Percentiles rank a stretch among this genome's conserved stretches.
These are phyloP conservation scores for Agroathelia rolfsii DNA, from an alignment of 1,284 basidiomycete species.

Conservation along the genomic window DNA sequence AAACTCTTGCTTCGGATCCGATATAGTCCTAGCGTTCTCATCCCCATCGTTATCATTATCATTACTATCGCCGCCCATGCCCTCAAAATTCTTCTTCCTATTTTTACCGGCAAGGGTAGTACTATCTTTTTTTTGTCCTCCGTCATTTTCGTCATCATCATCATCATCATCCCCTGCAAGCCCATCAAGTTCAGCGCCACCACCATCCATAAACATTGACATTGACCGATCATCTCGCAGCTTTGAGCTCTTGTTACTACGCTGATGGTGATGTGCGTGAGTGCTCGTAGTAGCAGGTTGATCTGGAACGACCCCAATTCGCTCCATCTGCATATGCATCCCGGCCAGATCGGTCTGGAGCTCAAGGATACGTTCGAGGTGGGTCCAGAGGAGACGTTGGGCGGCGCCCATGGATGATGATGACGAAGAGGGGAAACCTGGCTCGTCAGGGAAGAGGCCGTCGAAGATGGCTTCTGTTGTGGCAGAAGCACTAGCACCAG, in stretches of 20 bases:
- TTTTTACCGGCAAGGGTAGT: no score
- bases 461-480: no score
- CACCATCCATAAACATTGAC: constrained; percentile 18
- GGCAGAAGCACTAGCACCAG: no score
- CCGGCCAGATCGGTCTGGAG: constrained; percentile 60
- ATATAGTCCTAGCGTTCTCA: constrained; percentile 22
- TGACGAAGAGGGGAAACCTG: no score
- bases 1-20: constrained; percentile 52
- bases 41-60: constrained; percentile 23
- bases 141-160: constrained; percentile 33
- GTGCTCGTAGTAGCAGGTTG: constrained; percentile 5
- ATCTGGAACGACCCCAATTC: constrained; percentile 28
- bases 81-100: constrained; percentile 18
- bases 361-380: constrained; percentile 53
- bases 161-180: constrained; percentile 36
- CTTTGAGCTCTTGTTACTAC: constrained; percentile 7
- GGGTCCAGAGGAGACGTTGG: constrained; percentile 63
- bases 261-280: constrained; percentile 9
- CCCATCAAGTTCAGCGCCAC: constrained; percentile 25
- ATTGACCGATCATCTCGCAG: constrained; percentile 16
- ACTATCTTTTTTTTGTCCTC: constrained; percentile 30
- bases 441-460: no score
- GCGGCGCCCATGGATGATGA: no score
- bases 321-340: constrained; percentile 68
- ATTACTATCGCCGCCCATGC: constrained; percentile 19